Evolutionary conservation across 2,329 filamentous ascomycete genomes (phyloP).

Genomic region (Penicillium oxalicum): DNA sequence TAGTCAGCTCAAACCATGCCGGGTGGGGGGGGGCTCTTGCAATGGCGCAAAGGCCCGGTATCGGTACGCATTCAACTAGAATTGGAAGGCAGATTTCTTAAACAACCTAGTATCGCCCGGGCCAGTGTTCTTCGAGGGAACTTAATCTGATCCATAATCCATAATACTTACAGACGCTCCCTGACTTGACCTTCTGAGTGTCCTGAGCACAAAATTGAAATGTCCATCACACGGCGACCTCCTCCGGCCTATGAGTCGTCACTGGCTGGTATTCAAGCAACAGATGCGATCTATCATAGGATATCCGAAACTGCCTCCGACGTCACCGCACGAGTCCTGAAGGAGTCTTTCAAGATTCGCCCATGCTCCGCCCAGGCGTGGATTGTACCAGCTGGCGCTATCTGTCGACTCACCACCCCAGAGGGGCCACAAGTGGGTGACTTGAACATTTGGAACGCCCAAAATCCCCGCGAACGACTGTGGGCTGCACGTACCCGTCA

Average conservation of each 20-base stretch:
- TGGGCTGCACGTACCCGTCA: slow-evolving; percentile 77
- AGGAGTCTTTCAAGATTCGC: slow-evolving; percentile 56
- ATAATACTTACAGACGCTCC: no score
- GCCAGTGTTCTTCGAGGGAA: no score
- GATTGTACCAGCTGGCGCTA: slow-evolving; percentile 60
- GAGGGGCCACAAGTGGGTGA: slow-evolving; percentile 77
- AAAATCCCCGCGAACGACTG: slow-evolving; percentile 73
- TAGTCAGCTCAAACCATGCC: no score
- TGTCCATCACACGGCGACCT: slow-evolving; percentile 28
- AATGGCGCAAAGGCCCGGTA: background rate
- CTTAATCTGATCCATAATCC: no score
- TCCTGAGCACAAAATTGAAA: slow-evolving; percentile 4
- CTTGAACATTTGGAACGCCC: slow-evolving; percentile 71
- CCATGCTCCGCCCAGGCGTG: slow-evolving; percentile 70
- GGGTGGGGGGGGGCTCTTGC: no score
- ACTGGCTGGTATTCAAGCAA: slow-evolving; percentile 30
- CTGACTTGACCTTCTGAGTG: no score
- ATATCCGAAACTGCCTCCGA: slow-evolving; percentile 33
- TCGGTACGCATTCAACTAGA: background rate
- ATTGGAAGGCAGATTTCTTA: no score
- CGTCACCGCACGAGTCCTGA: slow-evolving; percentile 23
- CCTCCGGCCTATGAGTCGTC: slow-evolving; percentile 37
- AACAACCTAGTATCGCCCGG: no score
- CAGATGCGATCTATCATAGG: slow-evolving; percentile 31
- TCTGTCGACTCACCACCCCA: slow-evolving; percentile 69